Base-by-base conservation (phyloP, 441 rosid species). In the Erodium moschatum region DNA sequence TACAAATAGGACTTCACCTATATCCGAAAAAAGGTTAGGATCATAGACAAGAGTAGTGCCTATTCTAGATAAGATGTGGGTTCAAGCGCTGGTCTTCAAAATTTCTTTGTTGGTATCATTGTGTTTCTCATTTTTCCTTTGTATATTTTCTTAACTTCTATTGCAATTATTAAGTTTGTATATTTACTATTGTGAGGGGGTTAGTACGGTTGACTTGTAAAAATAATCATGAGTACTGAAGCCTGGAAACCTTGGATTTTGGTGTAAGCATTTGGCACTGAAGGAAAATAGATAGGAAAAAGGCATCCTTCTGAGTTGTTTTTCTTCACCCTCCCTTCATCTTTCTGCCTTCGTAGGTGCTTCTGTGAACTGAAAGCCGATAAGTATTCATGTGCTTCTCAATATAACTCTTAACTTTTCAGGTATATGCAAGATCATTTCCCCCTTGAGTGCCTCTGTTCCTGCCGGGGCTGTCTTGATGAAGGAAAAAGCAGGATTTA, bases 401-500 rank as follows among this genome's bases (percentile, higher is more conserved):
- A 15, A 70, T 68, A 38, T 68, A 8, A 2, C 13, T 9, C 29
- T 65, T 56, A 5, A 63, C 68, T 9, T 72, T 74, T 21, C 73
- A 96, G 99, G 99, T 76, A 83, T 96, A 65, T 96, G 99, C 88
- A 96, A 96, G 85, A 92, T 96, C 64, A 40, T 89, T 67, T 92
- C 91, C 67, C 99, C 99, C 64, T 40, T 90, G 74, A 85, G 80
- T 77, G 89, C 96, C 65, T 83, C 96, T 70, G 92, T 84, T 79
- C 97, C 99, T 66, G 99, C 98, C 38, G 99, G 99, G 44, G 79
- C 82, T 75, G 99, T 95, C 66, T 76, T 95, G 77, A 87, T 79
- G 87, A 88, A 82, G 83, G 97, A 96, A 81, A 86, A 87, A 75
- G 81, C 85, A 71, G 93, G 96, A 67, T 96, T 96, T 73, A 96